Evolutionary conservation across 805 yeast genomes (phyloP), one percentile per base, ranked within the genome.

Genomic region (Barnettozyma sucrosica): DNA sequence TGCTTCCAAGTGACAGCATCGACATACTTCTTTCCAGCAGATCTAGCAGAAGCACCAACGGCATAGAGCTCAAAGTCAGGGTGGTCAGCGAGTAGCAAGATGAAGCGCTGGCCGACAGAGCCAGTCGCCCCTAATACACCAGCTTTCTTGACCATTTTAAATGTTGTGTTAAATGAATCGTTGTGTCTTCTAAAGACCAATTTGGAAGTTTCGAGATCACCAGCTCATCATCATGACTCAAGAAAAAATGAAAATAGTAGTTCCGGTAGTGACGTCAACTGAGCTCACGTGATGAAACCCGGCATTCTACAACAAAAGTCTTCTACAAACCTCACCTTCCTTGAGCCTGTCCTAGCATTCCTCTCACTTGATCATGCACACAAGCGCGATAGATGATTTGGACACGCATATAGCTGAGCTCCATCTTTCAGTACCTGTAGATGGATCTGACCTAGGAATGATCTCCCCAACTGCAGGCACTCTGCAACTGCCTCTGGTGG

Each of bases 121-220:
- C 99, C 99, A 11, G 99, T 92, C 55, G 98, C 98, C 44, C 99
- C 99, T 52, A 92, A 75, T 57, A 93, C 97, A 72, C 99, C 99
- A 56, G 76, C 77, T 48, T 69, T 63, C 63, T 70, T 72, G 48
- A 58, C 64, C 69, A 64, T 67, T 46, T 45, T 46, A 4, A 13
- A 26, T 26, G 11, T 7, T 10, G n/a, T n/a, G n/a, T n/a, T n/a
- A n/a, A n/a, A n/a, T n/a, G n/a, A n/a, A n/a, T n/a, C n/a, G n/a
- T n/a, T n/a, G n/a, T n/a, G n/a, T n/a, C n/a, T n/a, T n/a, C 28
- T 3, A 25, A 25, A 25, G 28, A 9, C 10, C 28, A 25, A 28
- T 7, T 28, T 28, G n/a, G 32, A 28, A 28, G 32, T 28, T 28
- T 28, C 16, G 14, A 28, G 32, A 28, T 28, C 16, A 28, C 32